Conservation (phyloP, 768 basidiomycete genomes). For the Pluteus cervinus region DNA sequence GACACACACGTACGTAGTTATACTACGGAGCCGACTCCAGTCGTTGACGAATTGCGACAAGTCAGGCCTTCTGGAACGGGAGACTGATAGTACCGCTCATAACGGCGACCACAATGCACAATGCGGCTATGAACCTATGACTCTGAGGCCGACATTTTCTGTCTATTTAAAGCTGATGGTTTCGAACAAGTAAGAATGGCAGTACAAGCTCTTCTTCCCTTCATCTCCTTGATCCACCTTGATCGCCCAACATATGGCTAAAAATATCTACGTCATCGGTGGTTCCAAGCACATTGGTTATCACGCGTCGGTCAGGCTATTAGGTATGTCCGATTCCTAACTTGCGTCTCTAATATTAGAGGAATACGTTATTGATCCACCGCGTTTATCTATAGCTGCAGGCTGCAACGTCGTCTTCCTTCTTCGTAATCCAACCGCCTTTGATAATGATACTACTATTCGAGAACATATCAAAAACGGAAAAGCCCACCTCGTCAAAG, state of each 20-base stretch:
- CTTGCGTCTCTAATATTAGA: not conserved
- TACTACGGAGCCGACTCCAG: too few relatives aligned
- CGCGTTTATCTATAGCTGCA: too few relatives aligned
- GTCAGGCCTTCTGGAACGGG: too few relatives aligned
- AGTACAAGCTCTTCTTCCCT: not conserved
- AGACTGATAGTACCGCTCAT: too few relatives aligned
- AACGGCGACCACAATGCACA: too few relatives aligned
- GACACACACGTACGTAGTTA: too few relatives aligned
- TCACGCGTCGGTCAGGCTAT: slow-evolving; percentile 37
- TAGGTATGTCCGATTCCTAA: slow-evolving; percentile 29
- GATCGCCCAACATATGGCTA: too few relatives aligned
- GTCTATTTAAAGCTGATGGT: too few relatives aligned
- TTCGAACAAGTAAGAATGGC: too few relatives aligned
- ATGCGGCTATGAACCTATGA: too few relatives aligned
- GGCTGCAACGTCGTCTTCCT: slow-evolving; percentile 62
- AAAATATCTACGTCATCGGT: slow-evolving; percentile 43
- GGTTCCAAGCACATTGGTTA: slow-evolving; percentile 55
- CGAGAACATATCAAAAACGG: slow-evolving; percentile 44
- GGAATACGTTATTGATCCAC: slow-evolving; percentile 1
- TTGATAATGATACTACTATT: slow-evolving; percentile 49
- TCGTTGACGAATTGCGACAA: too few relatives aligned
- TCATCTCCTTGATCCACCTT: not conserved
- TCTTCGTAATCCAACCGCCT: slow-evolving; percentile 43
- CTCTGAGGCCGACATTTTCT: too few relatives aligned
- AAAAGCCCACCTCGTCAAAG: slow-evolving; percentile 48